phyloP scores from a whole-genome alignment of 495 filamentous ascomycete genomes.

The Neurospora sp. region DNA sequence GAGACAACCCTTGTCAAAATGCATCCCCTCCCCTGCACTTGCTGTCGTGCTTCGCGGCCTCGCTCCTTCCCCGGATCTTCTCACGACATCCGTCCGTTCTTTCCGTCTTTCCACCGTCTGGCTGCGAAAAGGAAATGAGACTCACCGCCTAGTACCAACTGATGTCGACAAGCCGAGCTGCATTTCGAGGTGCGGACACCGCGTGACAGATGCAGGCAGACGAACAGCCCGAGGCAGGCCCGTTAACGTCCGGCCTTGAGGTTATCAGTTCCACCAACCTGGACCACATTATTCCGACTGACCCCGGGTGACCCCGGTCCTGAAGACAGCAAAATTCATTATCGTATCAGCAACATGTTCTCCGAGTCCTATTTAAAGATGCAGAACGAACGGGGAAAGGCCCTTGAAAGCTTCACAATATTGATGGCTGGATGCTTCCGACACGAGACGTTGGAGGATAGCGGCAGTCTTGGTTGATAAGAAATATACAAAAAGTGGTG shows the following conservation, averaged over 20 bases:
- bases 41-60: background rate
- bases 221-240: background rate
- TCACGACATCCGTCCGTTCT: background rate
- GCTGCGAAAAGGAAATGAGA: background rate
- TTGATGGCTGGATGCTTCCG: background rate
- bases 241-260: background rate
- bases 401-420: background rate
- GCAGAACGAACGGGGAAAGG: background rate
- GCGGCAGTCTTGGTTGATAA: background rate
- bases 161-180: background rate
- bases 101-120: background rate
- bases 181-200: background rate
- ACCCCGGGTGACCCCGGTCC: background rate
- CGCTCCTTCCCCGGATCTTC: background rate
- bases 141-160: background rate
- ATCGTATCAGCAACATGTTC: background rate
- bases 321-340: background rate
- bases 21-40: background rate
- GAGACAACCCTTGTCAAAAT: background rate
- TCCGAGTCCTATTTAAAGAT: background rate
- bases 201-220: background rate
- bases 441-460: background rate
- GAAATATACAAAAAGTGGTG: background rate
- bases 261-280: background rate
- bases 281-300: background rate